These are phyloP conservation scores for Schoenoplectus triqueter DNA, from an alignment of 202 grass and related monocot genomes.

Conservation along the genomic window DNA sequence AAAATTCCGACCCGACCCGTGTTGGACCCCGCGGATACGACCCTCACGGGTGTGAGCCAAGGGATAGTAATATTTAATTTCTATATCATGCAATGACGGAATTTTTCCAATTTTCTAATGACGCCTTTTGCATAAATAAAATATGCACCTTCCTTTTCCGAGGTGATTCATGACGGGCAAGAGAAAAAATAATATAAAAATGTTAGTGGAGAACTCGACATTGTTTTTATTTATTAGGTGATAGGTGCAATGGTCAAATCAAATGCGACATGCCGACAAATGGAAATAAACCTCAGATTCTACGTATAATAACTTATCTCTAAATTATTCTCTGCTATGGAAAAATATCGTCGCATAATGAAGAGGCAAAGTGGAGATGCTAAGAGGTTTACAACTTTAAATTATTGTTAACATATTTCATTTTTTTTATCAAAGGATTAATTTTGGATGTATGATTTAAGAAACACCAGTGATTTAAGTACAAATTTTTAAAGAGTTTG, in stretches of 20 bases:
- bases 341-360: not conserved
- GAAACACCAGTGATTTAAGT: not conserved
- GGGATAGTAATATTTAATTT: not conserved
- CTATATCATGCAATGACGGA: constrained; percentile 20
- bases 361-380: not conserved
- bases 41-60: too few species aligned
- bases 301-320: not conserved
- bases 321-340: not conserved
- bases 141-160: constrained; percentile 24
- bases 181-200: constrained; percentile 30
- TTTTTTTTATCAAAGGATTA: not conserved
- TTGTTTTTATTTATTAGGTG: constrained; percentile 36
- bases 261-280: constrained; percentile 32
- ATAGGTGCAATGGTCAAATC: constrained; percentile 44
- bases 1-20: too few species aligned
- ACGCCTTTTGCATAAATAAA: not conserved
- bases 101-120: constrained; percentile 17
- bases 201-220: constrained; percentile 20
- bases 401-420: too few species aligned
- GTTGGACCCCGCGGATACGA: too few species aligned
- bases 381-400: not conserved
- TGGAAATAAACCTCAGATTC: constrained; percentile 24
- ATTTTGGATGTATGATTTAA: not conserved
- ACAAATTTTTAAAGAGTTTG: too few species aligned
- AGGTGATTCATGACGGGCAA: not conserved